These are phyloP conservation scores for Ganoderma sinense DNA, from an alignment of 1,284 basidiomycete species.

Conservation along the genomic window DNA sequence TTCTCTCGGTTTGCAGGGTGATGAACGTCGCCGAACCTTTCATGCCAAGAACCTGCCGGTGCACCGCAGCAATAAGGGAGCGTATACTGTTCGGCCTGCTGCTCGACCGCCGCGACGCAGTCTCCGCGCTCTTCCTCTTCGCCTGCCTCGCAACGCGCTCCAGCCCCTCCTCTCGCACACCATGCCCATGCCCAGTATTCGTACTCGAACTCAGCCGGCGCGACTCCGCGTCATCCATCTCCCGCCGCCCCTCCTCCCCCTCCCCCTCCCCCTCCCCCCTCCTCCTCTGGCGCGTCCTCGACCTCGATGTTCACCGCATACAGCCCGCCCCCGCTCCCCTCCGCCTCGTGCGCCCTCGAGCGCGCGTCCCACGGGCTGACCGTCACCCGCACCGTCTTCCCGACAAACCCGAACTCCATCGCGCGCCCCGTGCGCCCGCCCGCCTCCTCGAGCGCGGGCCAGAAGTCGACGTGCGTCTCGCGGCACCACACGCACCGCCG, in stretches of 20 bases:
- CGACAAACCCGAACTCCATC: slow-evolving; percentile 10
- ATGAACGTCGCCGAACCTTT: neutral
- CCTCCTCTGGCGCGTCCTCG: neutral
- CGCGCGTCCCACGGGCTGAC: slow-evolving; percentile 18
- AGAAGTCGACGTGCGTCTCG: slow-evolving; percentile 16
- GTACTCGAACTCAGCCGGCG: neutral
- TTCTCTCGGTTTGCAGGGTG: neutral
- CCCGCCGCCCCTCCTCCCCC: neutral
- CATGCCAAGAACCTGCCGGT: slow-evolving; percentile 6
- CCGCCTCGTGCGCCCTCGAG: neutral
- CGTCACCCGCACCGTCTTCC: slow-evolving; percentile 10
- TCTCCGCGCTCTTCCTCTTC: neutral
- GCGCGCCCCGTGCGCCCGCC: slow-evolving; percentile 5
- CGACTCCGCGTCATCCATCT: neutral
- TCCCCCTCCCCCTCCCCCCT: neutral
- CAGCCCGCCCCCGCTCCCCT: slow-evolving; percentile 7
- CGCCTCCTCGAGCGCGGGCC: slow-evolving; percentile 12
- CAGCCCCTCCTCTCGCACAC: neutral
- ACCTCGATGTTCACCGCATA: slow-evolving; percentile 14
- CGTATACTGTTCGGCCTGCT: slow-evolving; percentile 2
- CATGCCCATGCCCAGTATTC: too few relatives aligned
- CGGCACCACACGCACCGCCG: slow-evolving; percentile 14
- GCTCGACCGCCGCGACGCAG: neutral
- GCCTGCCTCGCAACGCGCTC: neutral
- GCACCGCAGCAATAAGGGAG: slow-evolving; percentile 15